Evolutionary conservation across 192 early-diverging fungal species (phyloP).

Genomic region (Podila clonocystis): DNA sequence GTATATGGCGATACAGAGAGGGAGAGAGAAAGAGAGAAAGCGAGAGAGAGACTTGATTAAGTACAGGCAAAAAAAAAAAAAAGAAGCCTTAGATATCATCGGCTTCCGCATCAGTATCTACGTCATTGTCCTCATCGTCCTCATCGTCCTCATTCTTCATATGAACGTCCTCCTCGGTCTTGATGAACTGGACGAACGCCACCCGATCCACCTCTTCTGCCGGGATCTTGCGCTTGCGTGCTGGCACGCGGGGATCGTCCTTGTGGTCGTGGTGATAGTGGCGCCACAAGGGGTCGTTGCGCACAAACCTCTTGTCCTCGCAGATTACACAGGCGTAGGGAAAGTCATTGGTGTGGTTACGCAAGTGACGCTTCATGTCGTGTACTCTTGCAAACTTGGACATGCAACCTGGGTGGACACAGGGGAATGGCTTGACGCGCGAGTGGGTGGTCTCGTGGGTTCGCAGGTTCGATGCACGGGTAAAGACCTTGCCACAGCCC

Average conservation of each 20-base stretch:
- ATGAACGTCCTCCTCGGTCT: too few species aligned
- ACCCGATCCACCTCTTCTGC: too few species aligned
- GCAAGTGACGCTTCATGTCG: constrained; percentile 29
- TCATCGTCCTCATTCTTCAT: too few species aligned
- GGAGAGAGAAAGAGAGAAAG: too few species aligned
- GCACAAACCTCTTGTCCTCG: neutral
- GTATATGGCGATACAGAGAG: too few species aligned
- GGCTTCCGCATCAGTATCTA: too few species aligned
- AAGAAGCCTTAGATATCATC: too few species aligned
- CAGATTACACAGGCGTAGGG: neutral
- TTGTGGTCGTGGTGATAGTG: constrained; percentile 1
- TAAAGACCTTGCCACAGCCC: constrained; percentile 4
- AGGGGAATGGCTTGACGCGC: constrained; percentile 13
- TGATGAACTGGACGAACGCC: too few species aligned
- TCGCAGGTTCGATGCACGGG: constrained; percentile 22
- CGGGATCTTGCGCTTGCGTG: too few species aligned
- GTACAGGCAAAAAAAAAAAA: too few species aligned
- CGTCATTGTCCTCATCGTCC: too few species aligned
- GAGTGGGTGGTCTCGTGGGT: constrained; percentile 20
- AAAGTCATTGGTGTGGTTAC: neutral
- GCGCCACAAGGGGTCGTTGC: neutral
- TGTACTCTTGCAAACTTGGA: constrained; percentile 23
- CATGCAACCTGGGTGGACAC: constrained; percentile 3
- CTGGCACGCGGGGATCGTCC: constrained; percentile 53
- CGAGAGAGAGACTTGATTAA: too few species aligned